Evolutionary conservation across 257 asterid genomes (phyloP).

Genomic region (Solanum habrochaites): DNA sequence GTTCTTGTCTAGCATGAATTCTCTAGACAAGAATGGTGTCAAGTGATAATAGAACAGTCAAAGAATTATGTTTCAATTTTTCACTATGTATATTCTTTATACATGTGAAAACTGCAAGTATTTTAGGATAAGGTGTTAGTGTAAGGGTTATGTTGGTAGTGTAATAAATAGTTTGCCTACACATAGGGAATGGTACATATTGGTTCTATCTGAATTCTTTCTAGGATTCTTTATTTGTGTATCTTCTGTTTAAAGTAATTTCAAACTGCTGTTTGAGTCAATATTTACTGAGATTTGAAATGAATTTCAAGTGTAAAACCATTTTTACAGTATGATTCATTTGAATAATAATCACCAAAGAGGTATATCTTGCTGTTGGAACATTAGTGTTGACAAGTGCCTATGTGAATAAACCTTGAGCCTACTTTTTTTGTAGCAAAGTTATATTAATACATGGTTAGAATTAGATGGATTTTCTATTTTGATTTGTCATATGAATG

Average conservation of each 20-base stretch:
- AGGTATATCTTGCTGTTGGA: background rate
- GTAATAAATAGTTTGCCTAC: background rate
- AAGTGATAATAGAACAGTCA: background rate
- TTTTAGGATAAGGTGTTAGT: background rate
- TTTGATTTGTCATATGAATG: background rate
- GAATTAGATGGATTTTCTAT: background rate
- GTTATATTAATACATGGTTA: background rate
- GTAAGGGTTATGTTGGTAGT: background rate
- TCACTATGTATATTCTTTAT: background rate
- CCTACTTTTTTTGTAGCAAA: background rate
- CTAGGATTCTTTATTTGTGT: background rate
- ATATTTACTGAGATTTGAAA: background rate
- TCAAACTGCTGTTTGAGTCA: background rate
- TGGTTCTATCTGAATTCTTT: background rate
- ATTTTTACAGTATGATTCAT: background rate
- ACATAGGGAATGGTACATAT: background rate
- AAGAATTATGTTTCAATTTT: background rate
- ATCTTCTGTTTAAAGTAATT: background rate
- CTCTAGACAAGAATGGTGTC: background rate
- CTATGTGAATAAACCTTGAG: background rate
- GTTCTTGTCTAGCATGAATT: background rate
- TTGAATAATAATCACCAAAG: background rate
- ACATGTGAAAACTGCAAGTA: background rate
- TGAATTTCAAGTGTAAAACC: background rate
- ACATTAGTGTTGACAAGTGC: background rate